Conservation (phyloP, 441 rosid species). For the Syzygium malaccense region DNA sequence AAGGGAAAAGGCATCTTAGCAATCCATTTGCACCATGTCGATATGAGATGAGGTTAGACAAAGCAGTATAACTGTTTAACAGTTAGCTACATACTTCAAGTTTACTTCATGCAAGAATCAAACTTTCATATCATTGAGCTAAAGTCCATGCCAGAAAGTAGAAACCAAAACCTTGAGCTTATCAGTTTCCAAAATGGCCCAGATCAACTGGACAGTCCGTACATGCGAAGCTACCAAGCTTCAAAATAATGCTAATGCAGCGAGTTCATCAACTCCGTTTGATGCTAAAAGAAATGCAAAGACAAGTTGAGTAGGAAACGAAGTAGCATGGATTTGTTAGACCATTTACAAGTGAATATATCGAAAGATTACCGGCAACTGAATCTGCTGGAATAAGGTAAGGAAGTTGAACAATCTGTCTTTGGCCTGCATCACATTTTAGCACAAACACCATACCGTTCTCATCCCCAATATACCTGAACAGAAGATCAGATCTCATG, state of each 20-base stretch:
- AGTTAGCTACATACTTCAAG: not conserved
- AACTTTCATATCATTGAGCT: not conserved
- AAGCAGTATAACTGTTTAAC: not conserved
- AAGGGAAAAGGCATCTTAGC: not conserved
- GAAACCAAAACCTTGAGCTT: not conserved
- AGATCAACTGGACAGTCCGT: not conserved
- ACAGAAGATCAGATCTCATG: not conserved
- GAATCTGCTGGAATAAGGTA: constrained; percentile 54
- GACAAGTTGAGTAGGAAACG: not conserved
- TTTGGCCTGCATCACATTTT: constrained; percentile 36
- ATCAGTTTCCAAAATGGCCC: not conserved
- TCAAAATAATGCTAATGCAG: not conserved
- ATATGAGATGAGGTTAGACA: not conserved
- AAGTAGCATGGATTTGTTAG: not conserved
- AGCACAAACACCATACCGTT: constrained; percentile 49
- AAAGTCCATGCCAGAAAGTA: not conserved
- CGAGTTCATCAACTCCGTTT: not conserved
- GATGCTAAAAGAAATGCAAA: not conserved
- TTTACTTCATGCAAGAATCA: not conserved
- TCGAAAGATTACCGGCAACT: constrained; percentile 39
- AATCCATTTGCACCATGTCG: not conserved
- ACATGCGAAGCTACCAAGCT: not conserved
- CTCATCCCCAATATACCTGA: constrained; percentile 66
- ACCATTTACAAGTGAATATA: not conserved
- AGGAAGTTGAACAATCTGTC: constrained; percentile 33